A percentile compares a stretch with the other conserved stretches of the same genome.
These are phyloP conservation scores for Ceratobasidium papillatum DNA, from an alignment of 1,284 basidiomycete species.

Conservation along the genomic window DNA sequence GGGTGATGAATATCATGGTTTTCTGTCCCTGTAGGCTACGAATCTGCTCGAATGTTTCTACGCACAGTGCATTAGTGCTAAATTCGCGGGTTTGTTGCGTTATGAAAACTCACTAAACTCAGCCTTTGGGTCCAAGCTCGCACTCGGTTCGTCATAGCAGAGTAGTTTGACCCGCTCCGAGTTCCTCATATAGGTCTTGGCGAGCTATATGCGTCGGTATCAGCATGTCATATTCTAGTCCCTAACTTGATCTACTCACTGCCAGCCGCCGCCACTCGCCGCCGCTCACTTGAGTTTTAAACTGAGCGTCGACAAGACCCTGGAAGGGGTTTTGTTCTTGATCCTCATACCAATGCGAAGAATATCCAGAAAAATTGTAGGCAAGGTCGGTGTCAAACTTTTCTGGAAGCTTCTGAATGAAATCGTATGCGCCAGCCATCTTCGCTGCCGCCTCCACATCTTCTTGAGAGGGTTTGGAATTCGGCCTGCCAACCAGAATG, in stretches of 20 bases:
- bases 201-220: not conserved
- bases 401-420: slow-evolving; percentile 42
- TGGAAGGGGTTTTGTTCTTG: not conserved
- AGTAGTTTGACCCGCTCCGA: slow-evolving; percentile 67
- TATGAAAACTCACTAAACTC: slow-evolving; percentile 63
- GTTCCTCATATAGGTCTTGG: slow-evolving; percentile 73
- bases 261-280: slow-evolving; percentile 22
- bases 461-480: slow-evolving; percentile 7
- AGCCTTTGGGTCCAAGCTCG: slow-evolving; percentile 67
- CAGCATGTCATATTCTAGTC: not conserved
- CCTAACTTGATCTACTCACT: not conserved
- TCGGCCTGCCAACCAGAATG: slow-evolving; percentile 41
- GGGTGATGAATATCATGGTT: slow-evolving; percentile 77
- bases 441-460: slow-evolving; percentile 41
- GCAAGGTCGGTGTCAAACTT: slow-evolving; percentile 38
- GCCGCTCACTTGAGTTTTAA: slow-evolving; percentile 1
- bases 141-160: slow-evolving; percentile 77
- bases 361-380: not conserved
- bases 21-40: slow-evolving; percentile 66
- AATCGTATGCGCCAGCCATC: slow-evolving; percentile 41
- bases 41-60: slow-evolving; percentile 72
- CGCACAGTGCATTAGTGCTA: not conserved
- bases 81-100: slow-evolving; percentile 40
- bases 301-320: not conserved
- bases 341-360: not conserved